Base-by-base conservation (phyloP, 2,329 filamentous ascomycete species). In the Ascochyta lentis region DNA sequence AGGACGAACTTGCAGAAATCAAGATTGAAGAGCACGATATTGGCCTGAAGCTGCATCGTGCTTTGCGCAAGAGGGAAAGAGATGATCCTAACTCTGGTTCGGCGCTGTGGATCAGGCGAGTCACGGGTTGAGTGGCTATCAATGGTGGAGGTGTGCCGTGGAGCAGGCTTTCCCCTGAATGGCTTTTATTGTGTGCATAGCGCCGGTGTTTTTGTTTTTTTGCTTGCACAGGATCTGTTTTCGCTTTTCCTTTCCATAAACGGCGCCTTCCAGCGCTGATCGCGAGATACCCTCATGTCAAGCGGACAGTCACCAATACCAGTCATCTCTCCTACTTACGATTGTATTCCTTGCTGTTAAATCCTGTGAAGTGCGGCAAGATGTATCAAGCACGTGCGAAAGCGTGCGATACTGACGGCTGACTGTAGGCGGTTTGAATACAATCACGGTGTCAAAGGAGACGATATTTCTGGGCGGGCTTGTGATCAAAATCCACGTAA, bases 31-130 rank as follows among this genome's bases (percentile, higher is more conserved):
- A 77, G 55, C 73, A 78, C 57, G 76, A 77, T 39, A 63, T 77
- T 6, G 76, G 76, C 4, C 53, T 78, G 53, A 76, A 68, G 62
- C 54, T 78, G 58, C 75, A 77, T 65, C 64, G 76, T 16, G 75
- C 75, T 55, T 71, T 69, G 65, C 72, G 70, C 63, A 76, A 73
- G 65, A 68, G 69, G 58, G 76, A 77, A 58, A 61, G 62, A 44
- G 74, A 74, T 12, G 75, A 77, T 58, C 71, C 70, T 3, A 66
- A 68, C 19, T 59, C 54, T 33, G 65, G 66, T 24, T 75, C 69
- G 52, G 71, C 73, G 35, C 56, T 78, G 29, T 78, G 76, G 76
- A 66, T 78, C 26, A 60, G 75, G 35, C 61, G 76, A 43, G 76
- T 77, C 15, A 77, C 76, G 43, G 56, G 60, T 22, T 70, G 42